A percentile compares a stretch with the other conserved stretches of the same genome.
Conservation (phyloP, 2,329 filamentous ascomycete species). For the Apiospora aurea region DNA sequence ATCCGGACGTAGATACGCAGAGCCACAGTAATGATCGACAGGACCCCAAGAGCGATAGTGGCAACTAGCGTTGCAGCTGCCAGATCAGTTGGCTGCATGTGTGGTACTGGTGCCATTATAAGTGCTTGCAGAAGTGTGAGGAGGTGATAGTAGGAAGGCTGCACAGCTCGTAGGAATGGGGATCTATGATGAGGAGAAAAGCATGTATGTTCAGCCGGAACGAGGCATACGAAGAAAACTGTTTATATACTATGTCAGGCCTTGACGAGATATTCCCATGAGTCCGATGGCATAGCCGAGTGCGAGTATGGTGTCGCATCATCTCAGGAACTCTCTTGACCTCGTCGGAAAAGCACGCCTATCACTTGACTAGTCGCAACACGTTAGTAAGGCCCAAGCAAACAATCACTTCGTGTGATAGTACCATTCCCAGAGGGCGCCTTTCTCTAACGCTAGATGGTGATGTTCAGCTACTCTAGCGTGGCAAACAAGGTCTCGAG, state of each 20-base stretch:
- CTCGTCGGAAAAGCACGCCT: background rate
- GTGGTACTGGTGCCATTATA: background rate
- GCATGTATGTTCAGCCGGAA: background rate
- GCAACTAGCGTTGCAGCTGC: slow-evolving; percentile 1
- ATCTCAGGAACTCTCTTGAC: background rate
- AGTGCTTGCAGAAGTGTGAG: background rate
- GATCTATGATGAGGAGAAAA: background rate
- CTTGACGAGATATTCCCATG: background rate
- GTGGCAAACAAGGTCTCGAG: background rate
- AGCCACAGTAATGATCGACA: background rate
- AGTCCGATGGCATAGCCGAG: too few relatives aligned
- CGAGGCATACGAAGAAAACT: background rate
- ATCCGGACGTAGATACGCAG: slow-evolving; percentile 1
- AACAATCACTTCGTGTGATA: background rate
- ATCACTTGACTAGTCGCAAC: background rate
- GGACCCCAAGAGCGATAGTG: background rate
- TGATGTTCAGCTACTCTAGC: background rate
- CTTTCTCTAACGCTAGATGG: too few relatives aligned
- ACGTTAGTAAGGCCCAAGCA: background rate
- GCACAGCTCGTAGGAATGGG: background rate
- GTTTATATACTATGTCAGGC: background rate
- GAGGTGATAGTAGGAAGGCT: background rate
- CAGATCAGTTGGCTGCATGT: background rate
- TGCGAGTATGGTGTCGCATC: background rate
- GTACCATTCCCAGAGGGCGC: background rate